Conservation (phyloP, 208 protist species). For the Tritrichomonas musculus region DNA sequence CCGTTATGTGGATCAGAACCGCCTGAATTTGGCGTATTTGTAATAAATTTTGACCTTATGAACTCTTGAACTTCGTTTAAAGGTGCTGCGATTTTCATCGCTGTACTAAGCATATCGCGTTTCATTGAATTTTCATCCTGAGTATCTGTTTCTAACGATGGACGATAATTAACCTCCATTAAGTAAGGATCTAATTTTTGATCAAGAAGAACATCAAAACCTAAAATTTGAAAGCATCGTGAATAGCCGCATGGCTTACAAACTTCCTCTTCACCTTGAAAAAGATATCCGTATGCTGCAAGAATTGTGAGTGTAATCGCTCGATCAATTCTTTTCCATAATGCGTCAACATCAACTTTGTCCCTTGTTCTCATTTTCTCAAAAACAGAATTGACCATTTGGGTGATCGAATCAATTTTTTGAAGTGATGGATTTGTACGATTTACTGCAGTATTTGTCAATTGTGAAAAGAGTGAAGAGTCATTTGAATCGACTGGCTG, state of each 20-base stretch:
- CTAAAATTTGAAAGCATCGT: conserved; percentile 83
- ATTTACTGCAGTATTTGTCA: conserved; percentile 5
- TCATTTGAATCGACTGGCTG: neutral
- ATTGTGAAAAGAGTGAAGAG: neutral
- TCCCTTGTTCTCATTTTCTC: no score
- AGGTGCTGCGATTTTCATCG: neutral
- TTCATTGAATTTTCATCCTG: neutral
- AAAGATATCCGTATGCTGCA: neutral
- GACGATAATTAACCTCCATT: conserved; percentile 88
- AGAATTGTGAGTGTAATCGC: neutral
- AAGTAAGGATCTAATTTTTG: conserved; percentile 76
- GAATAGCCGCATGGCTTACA: neutral
- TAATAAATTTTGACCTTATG: no score
- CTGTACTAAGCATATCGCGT: neutral
- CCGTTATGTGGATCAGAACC: no score
- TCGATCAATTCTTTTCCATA: neutral
- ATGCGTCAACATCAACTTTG: neutral
- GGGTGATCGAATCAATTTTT: neutral
- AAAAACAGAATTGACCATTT: neutral
- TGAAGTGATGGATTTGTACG: neutral
- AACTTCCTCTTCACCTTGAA: neutral
- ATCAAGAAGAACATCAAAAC: conserved; percentile 86
- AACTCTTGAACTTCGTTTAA: neutral
- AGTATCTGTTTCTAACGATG: conserved; percentile 61
- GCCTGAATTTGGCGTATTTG: no score